Conservation (phyloP, 176 grass and related monocot species). For the Rhynchospora pubera region DNA sequence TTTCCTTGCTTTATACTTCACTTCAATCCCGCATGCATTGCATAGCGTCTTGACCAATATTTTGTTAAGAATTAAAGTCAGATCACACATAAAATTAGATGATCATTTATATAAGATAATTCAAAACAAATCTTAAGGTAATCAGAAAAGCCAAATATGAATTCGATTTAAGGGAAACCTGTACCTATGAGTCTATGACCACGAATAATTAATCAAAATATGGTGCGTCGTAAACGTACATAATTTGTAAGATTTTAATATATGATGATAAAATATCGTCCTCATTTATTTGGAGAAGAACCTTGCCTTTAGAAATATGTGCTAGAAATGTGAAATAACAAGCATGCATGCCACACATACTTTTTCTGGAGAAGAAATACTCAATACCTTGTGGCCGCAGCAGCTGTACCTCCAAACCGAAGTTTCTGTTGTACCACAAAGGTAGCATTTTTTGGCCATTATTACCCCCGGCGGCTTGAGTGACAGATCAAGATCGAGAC, state of each 20-base stretch:
- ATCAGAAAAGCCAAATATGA: neutral
- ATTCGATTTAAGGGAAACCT: neutral
- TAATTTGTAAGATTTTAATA: neutral
- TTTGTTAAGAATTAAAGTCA: neutral
- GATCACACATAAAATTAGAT: neutral
- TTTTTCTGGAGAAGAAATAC: neutral
- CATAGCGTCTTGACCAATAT: conserved; percentile 1
- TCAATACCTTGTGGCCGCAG: conserved; percentile 2
- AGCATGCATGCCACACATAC: neutral
- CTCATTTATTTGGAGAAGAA: neutral
- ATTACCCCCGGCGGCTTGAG: neutral
- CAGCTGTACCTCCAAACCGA: neutral
- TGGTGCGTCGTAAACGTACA: neutral
- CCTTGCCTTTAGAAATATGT: neutral
- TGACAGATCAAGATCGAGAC: neutral
- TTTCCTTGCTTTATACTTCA: conserved; percentile 5
- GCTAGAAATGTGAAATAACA: neutral
- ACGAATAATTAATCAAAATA: neutral
- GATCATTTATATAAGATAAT: neutral
- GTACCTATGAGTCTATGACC: neutral
- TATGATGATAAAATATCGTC: neutral
- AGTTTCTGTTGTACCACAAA: conserved; percentile 11
- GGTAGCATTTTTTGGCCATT: neutral
- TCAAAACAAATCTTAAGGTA: neutral
- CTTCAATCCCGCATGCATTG: neutral